Evolutionary conservation across 1,139 yeast species (phyloP), one percentile per base, ranked within the genome.

Genomic region (Pneumocystis carinii): DNA sequence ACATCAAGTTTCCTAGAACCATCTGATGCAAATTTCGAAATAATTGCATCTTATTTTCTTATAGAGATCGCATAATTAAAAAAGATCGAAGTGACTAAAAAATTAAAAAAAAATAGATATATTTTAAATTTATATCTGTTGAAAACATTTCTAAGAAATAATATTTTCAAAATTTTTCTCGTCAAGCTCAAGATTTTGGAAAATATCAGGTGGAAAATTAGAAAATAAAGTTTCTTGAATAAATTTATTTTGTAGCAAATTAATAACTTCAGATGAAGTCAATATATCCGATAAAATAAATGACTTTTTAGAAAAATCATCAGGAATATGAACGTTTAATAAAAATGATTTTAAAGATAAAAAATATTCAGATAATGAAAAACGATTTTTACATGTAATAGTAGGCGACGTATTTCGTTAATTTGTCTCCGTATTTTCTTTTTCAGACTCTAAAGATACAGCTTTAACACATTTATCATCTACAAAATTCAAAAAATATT

Each of bases 211-310:
- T 37, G 64, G 63, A 24, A 63, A 41, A 42, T 42, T 36, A 24
- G 56, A 62, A 29, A 32, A 58, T 58, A 62, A 66, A 59, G 61
- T 59, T 14, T 59, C 61, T 57, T 17, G 65, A 32, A 36, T 10
- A 64, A 48, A 60, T 19, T 60, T 32, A 59, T 62, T 59, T 37
- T 36, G 59, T 17, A 62, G 59, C 24, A 62, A 36, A 7, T 15
- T 48, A 39, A 61, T 62, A 14, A 41, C 60, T 38, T 62, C 64
- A n/a, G 53, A 41, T 48, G 59, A 19, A 27, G 60, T 41, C 19
- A 62, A 48, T 5, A 62, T 36, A 39, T 62, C 60, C 6, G 59
- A 24, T 48, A 48, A 48, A 48, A 48, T 48, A 24, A 24, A 24
- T 7, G 55, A 12, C 14, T 24, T 32, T 15, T 48, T 48, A 19